These are phyloP conservation scores for Boletus mariae DNA, from an alignment of 1,284 basidiomycete species.

Conservation along the genomic window DNA sequence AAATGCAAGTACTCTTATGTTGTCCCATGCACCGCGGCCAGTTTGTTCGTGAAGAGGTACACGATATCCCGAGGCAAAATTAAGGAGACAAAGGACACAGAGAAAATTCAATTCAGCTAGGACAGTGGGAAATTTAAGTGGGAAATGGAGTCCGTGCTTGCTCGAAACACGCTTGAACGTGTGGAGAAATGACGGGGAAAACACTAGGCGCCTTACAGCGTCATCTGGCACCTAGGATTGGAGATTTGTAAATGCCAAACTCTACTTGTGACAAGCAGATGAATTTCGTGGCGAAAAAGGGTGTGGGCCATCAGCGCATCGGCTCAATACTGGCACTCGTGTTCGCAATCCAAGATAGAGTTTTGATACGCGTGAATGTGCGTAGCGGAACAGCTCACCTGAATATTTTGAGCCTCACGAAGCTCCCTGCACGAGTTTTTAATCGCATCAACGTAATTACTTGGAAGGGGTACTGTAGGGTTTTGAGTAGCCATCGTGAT, in stretches of 20 bases:
- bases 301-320: neutral
- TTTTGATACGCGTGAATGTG: slow-evolving; percentile 2
- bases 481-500: slow-evolving; percentile 14
- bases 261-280: neutral
- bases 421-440: slow-evolving; percentile 47
- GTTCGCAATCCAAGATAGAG: neutral
- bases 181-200: slow-evolving; percentile 58
- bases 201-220: slow-evolving; percentile 56
- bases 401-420: slow-evolving; percentile 42
- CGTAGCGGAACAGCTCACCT: slow-evolving; percentile 31
- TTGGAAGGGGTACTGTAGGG: slow-evolving; percentile 37
- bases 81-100: slow-evolving; percentile 69
- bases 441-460: slow-evolving; percentile 48
- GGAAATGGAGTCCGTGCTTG: slow-evolving; percentile 67
- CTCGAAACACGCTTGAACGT: slow-evolving; percentile 61
- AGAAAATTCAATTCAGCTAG: slow-evolving; percentile 73
- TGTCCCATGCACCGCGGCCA: slow-evolving; percentile 77
- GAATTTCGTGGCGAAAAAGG: neutral
- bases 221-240: slow-evolving; percentile 51
- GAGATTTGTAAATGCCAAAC: slow-evolving; percentile 12
- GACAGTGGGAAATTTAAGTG: slow-evolving; percentile 69
- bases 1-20: slow-evolving; percentile 69
- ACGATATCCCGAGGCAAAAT: slow-evolving; percentile 79
- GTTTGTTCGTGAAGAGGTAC: slow-evolving; percentile 64
- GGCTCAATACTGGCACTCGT: neutral